Evolutionary conservation across 2,329 filamentous ascomycete genomes (phyloP).

Genomic region (Sphaerulina musiva): DNA sequence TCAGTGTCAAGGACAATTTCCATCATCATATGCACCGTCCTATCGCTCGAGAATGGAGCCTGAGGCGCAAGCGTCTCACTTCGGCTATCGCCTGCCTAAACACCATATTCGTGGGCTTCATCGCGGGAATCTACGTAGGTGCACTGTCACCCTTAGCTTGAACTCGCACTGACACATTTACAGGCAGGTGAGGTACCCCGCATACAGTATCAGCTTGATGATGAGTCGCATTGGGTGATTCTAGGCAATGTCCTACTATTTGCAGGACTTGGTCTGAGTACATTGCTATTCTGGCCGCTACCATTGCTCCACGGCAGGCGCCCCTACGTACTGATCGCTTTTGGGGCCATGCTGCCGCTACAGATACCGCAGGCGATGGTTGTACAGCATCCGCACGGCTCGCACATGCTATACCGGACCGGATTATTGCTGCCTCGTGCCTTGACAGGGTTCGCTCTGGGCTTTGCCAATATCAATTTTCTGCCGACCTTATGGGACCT

Average conservation of each 20-base stretch:
- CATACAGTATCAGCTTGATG: slow-evolving; percentile 69
- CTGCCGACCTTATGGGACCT: slow-evolving; percentile 65
- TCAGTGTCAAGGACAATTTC: slow-evolving; percentile 34
- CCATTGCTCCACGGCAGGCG: slow-evolving; percentile 70
- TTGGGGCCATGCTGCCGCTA: slow-evolving; percentile 63
- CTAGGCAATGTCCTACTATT: slow-evolving; percentile 70
- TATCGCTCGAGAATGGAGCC: slow-evolving; percentile 66
- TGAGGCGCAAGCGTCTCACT: slow-evolving; percentile 59
- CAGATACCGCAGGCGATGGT: slow-evolving; percentile 69
- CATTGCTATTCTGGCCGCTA: slow-evolving; percentile 65
- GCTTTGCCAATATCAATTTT: slow-evolving; percentile 73
- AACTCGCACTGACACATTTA: background rate
- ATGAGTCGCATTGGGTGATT: slow-evolving; percentile 60
- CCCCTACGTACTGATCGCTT: slow-evolving; percentile 64
- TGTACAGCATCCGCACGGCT: slow-evolving; percentile 52
- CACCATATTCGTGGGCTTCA: slow-evolving; percentile 62
- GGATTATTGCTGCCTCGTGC: slow-evolving; percentile 58
- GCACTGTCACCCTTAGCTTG: background rate
- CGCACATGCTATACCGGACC: slow-evolving; percentile 51
- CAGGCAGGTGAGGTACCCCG: slow-evolving; percentile 67
- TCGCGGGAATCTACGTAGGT: slow-evolving; percentile 62
- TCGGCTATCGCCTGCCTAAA: slow-evolving; percentile 66
- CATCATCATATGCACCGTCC: slow-evolving; percentile 53
- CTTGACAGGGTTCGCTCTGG: slow-evolving; percentile 62
- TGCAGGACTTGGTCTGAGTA: slow-evolving; percentile 62